phyloP scores from a whole-genome alignment of 2,329 filamentous ascomycete genomes.

The Colletotrichum sp. region DNA sequence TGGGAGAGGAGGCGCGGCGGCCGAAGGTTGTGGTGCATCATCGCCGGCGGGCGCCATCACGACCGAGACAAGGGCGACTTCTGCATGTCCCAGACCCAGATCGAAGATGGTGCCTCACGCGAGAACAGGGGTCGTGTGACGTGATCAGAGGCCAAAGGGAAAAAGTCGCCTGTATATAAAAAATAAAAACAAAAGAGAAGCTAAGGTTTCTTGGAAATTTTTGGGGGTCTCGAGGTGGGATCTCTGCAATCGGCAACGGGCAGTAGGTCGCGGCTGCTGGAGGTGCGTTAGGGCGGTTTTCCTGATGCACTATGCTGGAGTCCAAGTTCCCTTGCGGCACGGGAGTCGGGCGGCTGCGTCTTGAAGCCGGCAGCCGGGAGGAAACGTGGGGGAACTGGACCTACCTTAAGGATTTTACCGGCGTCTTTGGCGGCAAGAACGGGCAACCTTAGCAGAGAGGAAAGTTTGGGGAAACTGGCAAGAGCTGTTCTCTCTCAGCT shows the following conservation, averaged over 20 bases:
- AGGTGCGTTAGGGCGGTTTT: constrained; percentile 3
- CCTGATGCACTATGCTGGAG: background rate
- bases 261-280: background rate
- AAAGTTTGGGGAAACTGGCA: background rate
- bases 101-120: background rate
- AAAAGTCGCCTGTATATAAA: background rate
- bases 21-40: constrained; percentile 2
- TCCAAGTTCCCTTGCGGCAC: background rate
- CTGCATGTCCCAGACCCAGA: background rate
- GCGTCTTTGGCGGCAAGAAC: background rate
- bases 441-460: background rate
- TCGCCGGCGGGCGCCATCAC: constrained; percentile 15
- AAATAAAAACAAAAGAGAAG: background rate
- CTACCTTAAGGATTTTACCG: background rate
- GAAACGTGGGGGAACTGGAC: background rate
- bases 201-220: background rate
- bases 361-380: background rate
- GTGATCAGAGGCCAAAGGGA: background rate
- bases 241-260: background rate
- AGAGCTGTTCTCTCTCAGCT: background rate
- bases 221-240: background rate
- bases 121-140: constrained; percentile 32
- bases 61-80: background rate
- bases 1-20: background rate
- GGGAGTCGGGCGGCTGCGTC: background rate